These are phyloP conservation scores for Herpotrichia juniperi DNA, from an alignment of 2,329 filamentous ascomycete genomes.

Conservation along the genomic window DNA sequence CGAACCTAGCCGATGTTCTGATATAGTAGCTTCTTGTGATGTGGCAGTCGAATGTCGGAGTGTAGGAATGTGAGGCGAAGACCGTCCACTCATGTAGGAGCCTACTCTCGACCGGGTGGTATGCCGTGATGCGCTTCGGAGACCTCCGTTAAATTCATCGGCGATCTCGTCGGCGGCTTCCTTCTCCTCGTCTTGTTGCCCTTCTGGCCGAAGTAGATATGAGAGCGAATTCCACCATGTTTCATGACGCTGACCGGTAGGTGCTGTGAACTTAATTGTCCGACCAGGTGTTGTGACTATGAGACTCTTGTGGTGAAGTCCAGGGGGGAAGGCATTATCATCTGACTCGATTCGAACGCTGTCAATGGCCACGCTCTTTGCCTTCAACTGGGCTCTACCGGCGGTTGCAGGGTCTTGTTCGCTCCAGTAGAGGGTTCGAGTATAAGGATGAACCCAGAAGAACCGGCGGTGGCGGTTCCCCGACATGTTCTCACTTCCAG, in stretches of 20 bases:
- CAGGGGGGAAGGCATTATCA: conserved; percentile 93
- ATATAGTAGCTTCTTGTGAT: conserved; percentile 33
- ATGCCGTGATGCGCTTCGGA: conserved; percentile 58
- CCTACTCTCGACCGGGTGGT: conserved; percentile 65
- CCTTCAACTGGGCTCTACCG: conserved; percentile 75
- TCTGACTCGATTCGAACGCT: conserved; percentile 90
- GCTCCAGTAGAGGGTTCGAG: conserved; percentile 95
- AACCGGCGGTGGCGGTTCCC: conserved; percentile 90
- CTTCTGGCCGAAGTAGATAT: conserved; percentile 82
- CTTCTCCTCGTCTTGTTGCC: conserved; percentile 58
- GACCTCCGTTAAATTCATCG: conserved; percentile 75
- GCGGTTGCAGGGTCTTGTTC: conserved; percentile 82
- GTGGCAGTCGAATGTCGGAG: conserved; percentile 53
- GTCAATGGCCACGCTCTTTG: conserved; percentile 93
- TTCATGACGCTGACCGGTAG: conserved; percentile 92
- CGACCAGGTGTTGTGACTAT: conserved; percentile 88
- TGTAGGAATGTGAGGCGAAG: conserved; percentile 48
- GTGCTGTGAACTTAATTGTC: conserved; percentile 90
- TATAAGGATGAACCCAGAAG: conserved; percentile 99
- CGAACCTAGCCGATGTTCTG: conserved; percentile 48
- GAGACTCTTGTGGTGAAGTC: conserved; percentile 91
- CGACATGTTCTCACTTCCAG: conserved; percentile 87
- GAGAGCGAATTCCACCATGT: conserved; percentile 98
- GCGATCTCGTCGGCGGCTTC: conserved; percentile 66
- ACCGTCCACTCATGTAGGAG: conserved; percentile 73